phyloP scores from a whole-genome alignment of 768 basidiomycete species.

The Pleurotus giganteus region DNA sequence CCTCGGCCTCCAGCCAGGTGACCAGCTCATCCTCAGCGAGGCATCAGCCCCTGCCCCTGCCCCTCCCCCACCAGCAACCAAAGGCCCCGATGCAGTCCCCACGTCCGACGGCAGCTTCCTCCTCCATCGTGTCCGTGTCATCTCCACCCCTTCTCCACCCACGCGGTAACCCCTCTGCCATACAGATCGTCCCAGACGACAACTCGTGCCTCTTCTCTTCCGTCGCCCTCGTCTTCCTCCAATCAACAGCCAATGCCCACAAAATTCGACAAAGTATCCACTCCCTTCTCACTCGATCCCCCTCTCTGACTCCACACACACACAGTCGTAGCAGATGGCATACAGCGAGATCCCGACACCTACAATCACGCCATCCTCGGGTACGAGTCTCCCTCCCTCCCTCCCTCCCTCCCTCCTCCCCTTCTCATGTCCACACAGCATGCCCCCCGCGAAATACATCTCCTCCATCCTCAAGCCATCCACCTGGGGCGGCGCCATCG shows the following conservation, averaged over 20 bases:
- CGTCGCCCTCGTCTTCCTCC: slow-evolving; percentile 81
- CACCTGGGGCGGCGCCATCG: slow-evolving; percentile 96
- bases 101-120: slow-evolving; percentile 59
- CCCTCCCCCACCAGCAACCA: slow-evolving; percentile 2
- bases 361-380: slow-evolving; percentile 89
- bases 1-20: slow-evolving; percentile 74
- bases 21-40: slow-evolving; percentile 81
- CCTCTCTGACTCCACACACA: slow-evolving; percentile 4
- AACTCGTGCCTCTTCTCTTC: slow-evolving; percentile 95
- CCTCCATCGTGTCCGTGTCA: slow-evolving; percentile 64
- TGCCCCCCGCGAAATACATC: slow-evolving; percentile 70
- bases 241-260: slow-evolving; percentile 69
- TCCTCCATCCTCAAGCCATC: slow-evolving; percentile 73
- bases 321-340: slow-evolving; percentile 82
- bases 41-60: slow-evolving; percentile 16
- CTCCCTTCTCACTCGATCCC: background rate
- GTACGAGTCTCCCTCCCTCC: slow-evolving; percentile 35
- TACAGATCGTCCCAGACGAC: slow-evolving; percentile 90
- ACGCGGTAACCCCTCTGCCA: background rate
- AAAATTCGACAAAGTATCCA: slow-evolving; percentile 67
- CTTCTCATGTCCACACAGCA: slow-evolving; percentile 22
- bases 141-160: background rate
- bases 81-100: slow-evolving; percentile 56
- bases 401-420: background rate
- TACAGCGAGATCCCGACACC: slow-evolving; percentile 63